A percentile compares a stretch with the other conserved stretches of the same genome.
Conservation (phyloP, 2,329 filamentous ascomycete species). For the Parastagonospora avenae region DNA sequence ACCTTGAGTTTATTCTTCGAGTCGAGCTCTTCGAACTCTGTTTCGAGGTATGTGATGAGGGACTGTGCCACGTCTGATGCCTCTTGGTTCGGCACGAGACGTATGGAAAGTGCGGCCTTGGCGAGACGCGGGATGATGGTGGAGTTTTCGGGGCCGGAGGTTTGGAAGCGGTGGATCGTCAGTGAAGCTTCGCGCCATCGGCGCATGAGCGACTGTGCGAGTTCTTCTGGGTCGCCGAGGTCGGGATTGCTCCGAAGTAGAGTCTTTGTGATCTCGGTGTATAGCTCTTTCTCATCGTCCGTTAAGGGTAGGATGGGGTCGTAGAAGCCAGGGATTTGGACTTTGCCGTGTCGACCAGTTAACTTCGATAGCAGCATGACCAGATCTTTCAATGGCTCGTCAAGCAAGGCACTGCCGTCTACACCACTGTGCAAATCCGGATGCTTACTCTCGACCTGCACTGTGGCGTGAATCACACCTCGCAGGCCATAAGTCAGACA, state of each 20-base stretch:
- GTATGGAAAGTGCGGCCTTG: slow-evolving; percentile 84
- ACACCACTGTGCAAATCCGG: slow-evolving; percentile 95
- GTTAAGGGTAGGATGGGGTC: slow-evolving; percentile 79
- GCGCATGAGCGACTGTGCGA: slow-evolving; percentile 86
- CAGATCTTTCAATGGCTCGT: slow-evolving; percentile 90
- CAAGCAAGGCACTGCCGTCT: slow-evolving; percentile 88
- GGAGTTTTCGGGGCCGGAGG: slow-evolving; percentile 84
- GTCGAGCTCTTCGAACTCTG: slow-evolving; percentile 74
- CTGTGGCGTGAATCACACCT: slow-evolving; percentile 90
- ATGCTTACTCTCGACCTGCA: slow-evolving; percentile 82
- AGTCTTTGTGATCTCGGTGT: slow-evolving; percentile 80
- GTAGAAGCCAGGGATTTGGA: slow-evolving; percentile 88
- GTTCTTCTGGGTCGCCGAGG: slow-evolving; percentile 66
- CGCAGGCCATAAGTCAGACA: slow-evolving; percentile 94
- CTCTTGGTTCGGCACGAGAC: slow-evolving; percentile 92
- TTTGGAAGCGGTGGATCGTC: slow-evolving; percentile 91
- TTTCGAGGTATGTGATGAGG: slow-evolving; percentile 69
- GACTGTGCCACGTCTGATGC: slow-evolving; percentile 74
- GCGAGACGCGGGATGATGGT: slow-evolving; percentile 91
- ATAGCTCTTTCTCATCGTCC: slow-evolving; percentile 76
- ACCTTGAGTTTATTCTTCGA: slow-evolving; percentile 82
- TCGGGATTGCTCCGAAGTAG: slow-evolving; percentile 74
- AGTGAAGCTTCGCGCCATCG: slow-evolving; percentile 94
- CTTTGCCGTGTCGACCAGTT: slow-evolving; percentile 77
- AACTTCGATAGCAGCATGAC: slow-evolving; percentile 81